Conservation (phyloP, 768 basidiomycete genomes). For the Termitomyces sp. region DNA sequence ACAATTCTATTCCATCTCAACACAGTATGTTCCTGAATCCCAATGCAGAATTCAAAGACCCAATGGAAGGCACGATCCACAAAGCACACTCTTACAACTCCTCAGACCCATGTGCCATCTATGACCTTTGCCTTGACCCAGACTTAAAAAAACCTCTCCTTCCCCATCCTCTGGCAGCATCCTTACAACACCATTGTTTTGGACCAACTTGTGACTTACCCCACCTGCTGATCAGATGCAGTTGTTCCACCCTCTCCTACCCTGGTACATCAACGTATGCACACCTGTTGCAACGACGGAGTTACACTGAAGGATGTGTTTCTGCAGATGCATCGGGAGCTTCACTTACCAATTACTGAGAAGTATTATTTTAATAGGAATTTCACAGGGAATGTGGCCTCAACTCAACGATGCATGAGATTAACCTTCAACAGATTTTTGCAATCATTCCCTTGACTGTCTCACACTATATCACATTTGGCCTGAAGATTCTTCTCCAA, state of each 20-base stretch:
- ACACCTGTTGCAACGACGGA: conserved; percentile 47
- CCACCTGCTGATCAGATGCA: conserved; percentile 53
- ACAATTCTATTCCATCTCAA: no score
- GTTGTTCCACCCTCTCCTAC: conserved; percentile 53
- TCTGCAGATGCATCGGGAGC: conserved; percentile 39
- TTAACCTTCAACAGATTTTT: no score
- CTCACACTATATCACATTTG: no score
- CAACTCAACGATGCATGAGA: no score
- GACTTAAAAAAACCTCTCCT: neutral
- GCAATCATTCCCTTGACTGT: no score
- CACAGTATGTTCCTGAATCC: no score
- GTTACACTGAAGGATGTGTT: conserved; percentile 60
- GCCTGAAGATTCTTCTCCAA: no score
- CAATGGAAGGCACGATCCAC: neutral
- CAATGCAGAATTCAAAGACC: neutral
- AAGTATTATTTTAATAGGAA: conserved; percentile 61
- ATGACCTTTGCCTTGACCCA: neutral
- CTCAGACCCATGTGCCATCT: neutral
- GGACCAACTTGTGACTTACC: conserved; percentile 50
- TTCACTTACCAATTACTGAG: conserved; percentile 44
- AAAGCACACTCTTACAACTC: neutral
- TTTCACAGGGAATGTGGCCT: no score
- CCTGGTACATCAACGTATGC: conserved; percentile 66
- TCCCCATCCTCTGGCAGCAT: neutral
- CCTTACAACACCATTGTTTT: conserved; percentile 47